Conservation (phyloP, 768 basidiomycete species). For the Suillus subalutaceus region DNA sequence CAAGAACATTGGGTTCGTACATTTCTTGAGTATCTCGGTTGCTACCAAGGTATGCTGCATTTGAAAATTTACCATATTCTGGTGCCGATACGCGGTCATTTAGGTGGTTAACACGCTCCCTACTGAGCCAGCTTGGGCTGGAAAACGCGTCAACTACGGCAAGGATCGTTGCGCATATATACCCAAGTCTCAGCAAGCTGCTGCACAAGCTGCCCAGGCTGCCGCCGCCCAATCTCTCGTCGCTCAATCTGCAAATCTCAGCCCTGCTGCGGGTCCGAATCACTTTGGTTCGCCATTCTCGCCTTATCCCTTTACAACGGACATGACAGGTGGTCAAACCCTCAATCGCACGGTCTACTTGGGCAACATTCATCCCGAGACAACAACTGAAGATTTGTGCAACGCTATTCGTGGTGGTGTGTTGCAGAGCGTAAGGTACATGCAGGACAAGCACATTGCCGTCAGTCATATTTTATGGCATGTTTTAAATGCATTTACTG, state of each 20-base stretch:
- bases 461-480: slow-evolving; percentile 47
- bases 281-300: slow-evolving; percentile 42
- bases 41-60: slow-evolving; percentile 82
- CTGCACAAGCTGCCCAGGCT: slow-evolving; percentile 83
- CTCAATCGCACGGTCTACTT: slow-evolving; percentile 94
- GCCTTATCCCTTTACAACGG: slow-evolving; percentile 56
- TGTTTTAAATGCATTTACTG: slow-evolving; percentile 11
- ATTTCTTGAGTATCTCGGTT: slow-evolving; percentile 93
- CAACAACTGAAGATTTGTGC: slow-evolving; percentile 91
- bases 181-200: slow-evolving; percentile 92
- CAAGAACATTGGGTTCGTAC: slow-evolving; percentile 99
- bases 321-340: slow-evolving; percentile 46
- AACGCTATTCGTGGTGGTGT: slow-evolving; percentile 97
- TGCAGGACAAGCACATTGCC: slow-evolving; percentile 97
- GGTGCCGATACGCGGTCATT: neutral
- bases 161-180: slow-evolving; percentile 99
- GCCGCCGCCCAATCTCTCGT: slow-evolving; percentile 78
- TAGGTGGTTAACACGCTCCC: slow-evolving; percentile 94
- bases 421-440: slow-evolving; percentile 90
- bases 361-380: slow-evolving; percentile 97
- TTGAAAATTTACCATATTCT: neutral
- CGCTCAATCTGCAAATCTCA: slow-evolving; percentile 48
- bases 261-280: slow-evolving; percentile 29
- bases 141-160: slow-evolving; percentile 96
- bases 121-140: slow-evolving; percentile 90